Percentiles rank a stretch among this genome's conserved stretches.
Conservation (phyloP, 2,329 filamentous ascomycete genomes). For the Blastomyces parvus region DNA sequence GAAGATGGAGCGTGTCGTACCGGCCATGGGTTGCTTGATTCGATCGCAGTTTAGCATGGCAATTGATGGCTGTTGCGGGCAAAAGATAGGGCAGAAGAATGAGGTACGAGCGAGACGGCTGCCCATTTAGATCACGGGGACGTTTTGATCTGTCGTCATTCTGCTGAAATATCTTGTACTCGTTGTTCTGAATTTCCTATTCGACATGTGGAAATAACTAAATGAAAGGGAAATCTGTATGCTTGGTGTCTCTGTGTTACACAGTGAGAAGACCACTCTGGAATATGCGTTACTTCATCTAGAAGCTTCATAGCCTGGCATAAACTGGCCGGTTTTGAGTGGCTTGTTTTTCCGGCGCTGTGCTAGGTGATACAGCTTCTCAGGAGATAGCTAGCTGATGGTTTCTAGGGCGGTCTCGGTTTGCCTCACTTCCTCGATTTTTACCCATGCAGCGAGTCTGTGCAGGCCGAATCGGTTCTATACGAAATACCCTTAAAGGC, state of each 20-base stretch:
- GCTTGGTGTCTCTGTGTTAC: not conserved
- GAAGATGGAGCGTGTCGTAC: slow-evolving; percentile 8
- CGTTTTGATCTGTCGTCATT: slow-evolving; percentile 23
- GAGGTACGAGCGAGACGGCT: not conserved
- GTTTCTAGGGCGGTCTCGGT: too few species aligned
- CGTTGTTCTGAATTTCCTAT: slow-evolving; percentile 37
- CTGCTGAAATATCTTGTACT: slow-evolving; percentile 45
- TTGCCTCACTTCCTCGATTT: not conserved
- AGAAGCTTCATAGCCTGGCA: not conserved
- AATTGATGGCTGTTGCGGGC: not conserved
- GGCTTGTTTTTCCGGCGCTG: not conserved
- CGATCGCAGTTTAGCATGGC: not conserved
- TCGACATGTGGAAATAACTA: not conserved
- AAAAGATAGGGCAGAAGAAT: not conserved
- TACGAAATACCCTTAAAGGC: not conserved
- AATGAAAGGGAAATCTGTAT: not conserved
- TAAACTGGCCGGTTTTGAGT: not conserved
- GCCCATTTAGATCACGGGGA: not conserved
- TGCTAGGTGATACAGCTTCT: not conserved
- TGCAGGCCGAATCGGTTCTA: not conserved
- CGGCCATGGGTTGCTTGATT: not conserved
- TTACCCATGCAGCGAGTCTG: not conserved
- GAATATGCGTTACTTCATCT: not conserved
- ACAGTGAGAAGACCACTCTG: too few species aligned
- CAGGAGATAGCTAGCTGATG: too few species aligned